These are phyloP conservation scores for Moesziomyces antarcticus DNA, from an alignment of 1,284 basidiomycete genomes.

Conservation along the genomic window DNA sequence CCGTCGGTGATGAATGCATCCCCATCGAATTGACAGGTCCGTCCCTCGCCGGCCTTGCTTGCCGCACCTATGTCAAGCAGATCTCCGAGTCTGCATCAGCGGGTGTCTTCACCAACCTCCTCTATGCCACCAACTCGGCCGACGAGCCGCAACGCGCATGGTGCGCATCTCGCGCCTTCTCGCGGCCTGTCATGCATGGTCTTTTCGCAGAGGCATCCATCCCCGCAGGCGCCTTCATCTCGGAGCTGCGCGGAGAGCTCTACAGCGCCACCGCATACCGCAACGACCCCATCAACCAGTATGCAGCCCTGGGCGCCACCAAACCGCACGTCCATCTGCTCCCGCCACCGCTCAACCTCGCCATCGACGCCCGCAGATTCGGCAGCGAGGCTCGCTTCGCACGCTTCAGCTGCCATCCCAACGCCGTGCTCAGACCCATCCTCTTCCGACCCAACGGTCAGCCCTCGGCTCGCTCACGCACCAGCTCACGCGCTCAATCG, in stretches of 20 bases:
- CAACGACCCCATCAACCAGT: conserved; percentile 72
- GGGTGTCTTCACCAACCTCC: conserved; percentile 60
- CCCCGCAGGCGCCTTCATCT: conserved; percentile 68
- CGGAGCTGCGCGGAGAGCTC: conserved; percentile 67
- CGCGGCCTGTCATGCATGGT: conserved; percentile 68
- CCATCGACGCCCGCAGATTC: conserved; percentile 83
- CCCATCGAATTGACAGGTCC: conserved; percentile 53
- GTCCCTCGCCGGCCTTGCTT: conserved; percentile 36
- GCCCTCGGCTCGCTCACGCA: conserved; percentile 26
- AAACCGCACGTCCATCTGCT: conserved; percentile 81
- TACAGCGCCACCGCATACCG: conserved; percentile 66
- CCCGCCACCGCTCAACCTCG: conserved; percentile 81
- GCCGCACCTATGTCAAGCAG: conserved; percentile 54
- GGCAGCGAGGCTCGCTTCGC: conserved; percentile 81
- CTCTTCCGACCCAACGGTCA: conserved; percentile 70
- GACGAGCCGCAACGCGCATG: conserved; percentile 58
- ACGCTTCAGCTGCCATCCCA: conserved; percentile 86
- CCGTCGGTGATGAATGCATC: conserved; percentile 57
- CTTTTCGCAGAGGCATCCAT: conserved; percentile 68
- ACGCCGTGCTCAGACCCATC: conserved; percentile 84
- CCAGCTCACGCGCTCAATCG: conserved; percentile 35
- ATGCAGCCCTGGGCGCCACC: conserved; percentile 71
- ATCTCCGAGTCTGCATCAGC: conserved; percentile 64
- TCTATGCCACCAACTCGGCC: conserved; percentile 44
- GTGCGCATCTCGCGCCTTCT: conserved; percentile 69